Conservation (phyloP, 805 yeast species). For the Kregervanrija pseudodelftensis region DNA sequence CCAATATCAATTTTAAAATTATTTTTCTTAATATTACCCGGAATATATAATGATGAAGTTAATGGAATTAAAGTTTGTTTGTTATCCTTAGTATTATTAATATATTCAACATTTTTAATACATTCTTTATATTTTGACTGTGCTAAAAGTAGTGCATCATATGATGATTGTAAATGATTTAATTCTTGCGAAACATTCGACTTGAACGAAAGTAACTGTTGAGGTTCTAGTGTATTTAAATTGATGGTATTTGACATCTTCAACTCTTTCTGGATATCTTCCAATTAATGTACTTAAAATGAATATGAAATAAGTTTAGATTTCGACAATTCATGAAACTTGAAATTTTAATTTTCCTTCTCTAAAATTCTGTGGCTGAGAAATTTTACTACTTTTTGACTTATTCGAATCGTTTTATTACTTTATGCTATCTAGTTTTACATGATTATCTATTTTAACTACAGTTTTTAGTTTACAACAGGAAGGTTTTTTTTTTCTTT, state of each 20-base stretch:
- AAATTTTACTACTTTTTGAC: no score
- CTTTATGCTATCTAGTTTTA: no score
- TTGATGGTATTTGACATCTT: constrained; percentile 21
- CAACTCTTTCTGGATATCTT: no score
- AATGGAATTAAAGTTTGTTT: constrained; percentile 70
- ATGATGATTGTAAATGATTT: constrained; percentile 77
- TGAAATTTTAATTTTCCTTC: no score
- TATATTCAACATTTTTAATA: constrained; percentile 54
- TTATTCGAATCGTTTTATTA: no score
- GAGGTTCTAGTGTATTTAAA: constrained; percentile 64
- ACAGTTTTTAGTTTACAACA: no score
- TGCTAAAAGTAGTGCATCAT: constrained; percentile 78
- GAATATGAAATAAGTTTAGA: no score
- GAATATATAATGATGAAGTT: constrained; percentile 82
- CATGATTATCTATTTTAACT: no score
- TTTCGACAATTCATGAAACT: no score
- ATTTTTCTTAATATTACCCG: constrained; percentile 63
- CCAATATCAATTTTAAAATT: constrained; percentile 89
- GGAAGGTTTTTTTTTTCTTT: no score
- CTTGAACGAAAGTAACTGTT: constrained; percentile 79
- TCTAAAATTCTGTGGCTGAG: no score
- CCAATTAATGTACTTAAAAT: no score
- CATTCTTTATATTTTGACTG: constrained; percentile 79
- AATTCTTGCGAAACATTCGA: constrained; percentile 79
- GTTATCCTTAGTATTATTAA: constrained; percentile 34